Evolutionary conservation across 2,329 filamentous ascomycete genomes (phyloP).

Genomic region (Aspergillus persii): DNA sequence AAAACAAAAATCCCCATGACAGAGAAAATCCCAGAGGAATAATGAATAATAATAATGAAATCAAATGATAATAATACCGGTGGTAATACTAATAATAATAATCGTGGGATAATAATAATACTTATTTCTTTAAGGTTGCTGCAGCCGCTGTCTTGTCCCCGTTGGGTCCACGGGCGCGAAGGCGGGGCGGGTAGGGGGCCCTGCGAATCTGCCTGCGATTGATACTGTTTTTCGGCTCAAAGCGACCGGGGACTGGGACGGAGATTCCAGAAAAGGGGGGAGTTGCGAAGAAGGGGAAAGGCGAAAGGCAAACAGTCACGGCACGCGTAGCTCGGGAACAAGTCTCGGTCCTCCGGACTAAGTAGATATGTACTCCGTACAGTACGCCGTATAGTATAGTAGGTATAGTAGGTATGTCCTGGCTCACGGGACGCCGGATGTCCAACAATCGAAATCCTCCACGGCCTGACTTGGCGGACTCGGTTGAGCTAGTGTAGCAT

Average conservation of each 20-base stretch:
- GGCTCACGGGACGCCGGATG: neutral
- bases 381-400: no score
- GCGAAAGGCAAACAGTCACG: neutral
- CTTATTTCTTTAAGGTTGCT: conserved; percentile 22
- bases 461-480: neutral
- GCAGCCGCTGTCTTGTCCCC: conserved; percentile 23
- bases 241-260: neutral
- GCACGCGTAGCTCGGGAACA: neutral
- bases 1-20: no score
- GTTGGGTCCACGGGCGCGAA: conserved; percentile 24
- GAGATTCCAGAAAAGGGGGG: neutral
- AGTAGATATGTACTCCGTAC: no score
- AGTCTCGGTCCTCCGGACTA: no score
- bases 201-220: conserved; percentile 1
- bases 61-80: neutral
- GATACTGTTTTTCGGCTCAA: neutral
- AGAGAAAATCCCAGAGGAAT: neutral
- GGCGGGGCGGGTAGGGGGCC: conserved; percentile 18
- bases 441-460: neutral
- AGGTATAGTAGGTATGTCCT: neutral
- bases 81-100: neutral
- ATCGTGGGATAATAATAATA: neutral
- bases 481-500: neutral
- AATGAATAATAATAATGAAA: neutral
- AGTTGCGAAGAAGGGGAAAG: neutral